Evolutionary conservation across 306 rosid species (phyloP).

Genomic region (Castanea sativa): DNA sequence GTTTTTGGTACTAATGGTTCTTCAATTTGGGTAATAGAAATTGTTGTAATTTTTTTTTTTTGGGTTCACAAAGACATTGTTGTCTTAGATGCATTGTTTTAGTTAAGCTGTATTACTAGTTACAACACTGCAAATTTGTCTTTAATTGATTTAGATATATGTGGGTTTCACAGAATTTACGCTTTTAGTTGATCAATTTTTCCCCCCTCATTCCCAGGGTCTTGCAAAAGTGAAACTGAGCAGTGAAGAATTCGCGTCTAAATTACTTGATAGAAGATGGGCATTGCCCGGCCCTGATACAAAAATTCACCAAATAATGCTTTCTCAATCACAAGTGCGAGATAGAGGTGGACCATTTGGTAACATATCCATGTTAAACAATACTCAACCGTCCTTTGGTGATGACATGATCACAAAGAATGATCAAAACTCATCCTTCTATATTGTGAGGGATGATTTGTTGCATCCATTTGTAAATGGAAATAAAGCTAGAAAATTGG

Average conservation of each 20-base stretch:
- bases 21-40: not conserved
- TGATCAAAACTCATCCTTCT: conserved; percentile 36
- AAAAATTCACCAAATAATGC: conserved; percentile 51
- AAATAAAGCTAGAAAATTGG: conserved; percentile 89
- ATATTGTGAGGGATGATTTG: conserved; percentile 83
- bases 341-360: conserved; percentile 24
- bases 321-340: conserved; percentile 8
- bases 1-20: not conserved
- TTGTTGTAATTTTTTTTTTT: no score
- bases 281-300: conserved; percentile 54
- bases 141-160: not conserved
- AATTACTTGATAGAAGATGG: conserved; percentile 75
- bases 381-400: conserved; percentile 33
- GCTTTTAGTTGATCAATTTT: not conserved
- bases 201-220: conserved; percentile 31
- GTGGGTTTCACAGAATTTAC: not conserved
- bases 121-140: not conserved
- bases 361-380: conserved; percentile 26
- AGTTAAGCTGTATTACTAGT: not conserved
- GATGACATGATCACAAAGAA: conserved; percentile 23
- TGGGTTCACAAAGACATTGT: no score
- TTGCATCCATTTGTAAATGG: conserved; percentile 88
- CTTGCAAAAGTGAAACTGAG: conserved; percentile 32
- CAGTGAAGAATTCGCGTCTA: conserved; percentile 49
- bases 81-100: not conserved